Conservation (phyloP, 2,329 filamentous ascomycete genomes). For the Penicillium freii region DNA sequence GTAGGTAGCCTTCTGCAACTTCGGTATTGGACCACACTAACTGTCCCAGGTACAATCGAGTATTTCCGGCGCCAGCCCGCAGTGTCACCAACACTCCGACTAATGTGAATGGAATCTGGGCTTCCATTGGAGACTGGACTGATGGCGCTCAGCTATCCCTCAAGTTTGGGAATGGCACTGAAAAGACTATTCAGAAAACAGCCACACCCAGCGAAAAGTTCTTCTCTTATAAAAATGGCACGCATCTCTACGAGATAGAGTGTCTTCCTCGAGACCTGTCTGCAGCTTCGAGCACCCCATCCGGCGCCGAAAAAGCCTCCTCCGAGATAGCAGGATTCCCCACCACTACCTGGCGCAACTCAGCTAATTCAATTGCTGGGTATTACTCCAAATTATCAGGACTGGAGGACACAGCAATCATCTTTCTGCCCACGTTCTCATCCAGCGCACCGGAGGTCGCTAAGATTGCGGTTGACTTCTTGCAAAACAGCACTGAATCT, state of each 20-base stretch:
- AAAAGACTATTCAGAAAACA: constrained; percentile 16
- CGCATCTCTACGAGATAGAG: constrained; percentile 17
- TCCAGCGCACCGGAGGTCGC: constrained; percentile 20
- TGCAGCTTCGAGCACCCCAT: constrained; percentile 5
- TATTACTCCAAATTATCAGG: constrained; percentile 46
- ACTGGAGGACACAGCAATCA: constrained; percentile 47
- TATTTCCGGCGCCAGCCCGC: constrained; percentile 24
- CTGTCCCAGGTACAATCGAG: constrained; percentile 22
- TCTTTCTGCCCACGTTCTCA: constrained; percentile 36
- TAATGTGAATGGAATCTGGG: constrained; percentile 21
- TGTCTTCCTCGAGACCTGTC: constrained; percentile 22
- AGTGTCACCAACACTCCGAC: constrained; percentile 20
- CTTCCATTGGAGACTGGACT: constrained; percentile 20
- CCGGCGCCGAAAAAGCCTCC: constrained; percentile 21
- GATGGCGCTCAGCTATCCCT: constrained; percentile 18
- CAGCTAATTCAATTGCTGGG: constrained; percentile 39
- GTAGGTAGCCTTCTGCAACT: constrained; percentile 31
- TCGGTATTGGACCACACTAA: constrained; percentile 3
- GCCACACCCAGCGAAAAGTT: constrained; percentile 21
- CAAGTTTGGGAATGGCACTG: constrained; percentile 23
- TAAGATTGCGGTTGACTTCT: constrained; percentile 23
- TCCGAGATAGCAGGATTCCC: constrained; percentile 20
- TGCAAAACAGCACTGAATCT: constrained; percentile 30
- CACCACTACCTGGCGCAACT: constrained; percentile 20
- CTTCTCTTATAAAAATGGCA: constrained; percentile 23